A percentile compares a stretch with the other conserved stretches of the same genome.
These are phyloP conservation scores for Neoascochyta sp. DNA, from an alignment of 2,329 filamentous ascomycete species.

Conservation along the genomic window DNA sequence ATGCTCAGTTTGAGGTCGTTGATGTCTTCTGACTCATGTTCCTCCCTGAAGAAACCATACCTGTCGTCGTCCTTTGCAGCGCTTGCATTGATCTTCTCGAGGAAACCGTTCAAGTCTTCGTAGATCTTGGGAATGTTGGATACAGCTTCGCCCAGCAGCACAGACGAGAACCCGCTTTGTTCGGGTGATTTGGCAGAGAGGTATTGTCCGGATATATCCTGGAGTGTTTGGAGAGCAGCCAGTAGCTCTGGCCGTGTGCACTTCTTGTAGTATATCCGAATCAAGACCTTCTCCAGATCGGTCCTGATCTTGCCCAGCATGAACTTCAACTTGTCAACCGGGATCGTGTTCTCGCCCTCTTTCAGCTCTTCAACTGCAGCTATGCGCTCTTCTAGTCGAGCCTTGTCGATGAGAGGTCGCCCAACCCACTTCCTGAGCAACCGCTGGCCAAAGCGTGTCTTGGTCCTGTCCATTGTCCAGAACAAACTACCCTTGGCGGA, in stretches of 20 bases:
- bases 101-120: conserved; percentile 66
- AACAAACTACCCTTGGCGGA: conserved; percentile 83
- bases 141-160: conserved; percentile 67
- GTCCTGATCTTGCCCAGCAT: conserved; percentile 68
- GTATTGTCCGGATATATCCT: conserved; percentile 76
- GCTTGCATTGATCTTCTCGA: conserved; percentile 80
- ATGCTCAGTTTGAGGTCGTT: conserved; percentile 89
- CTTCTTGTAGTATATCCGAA: conserved; percentile 96
- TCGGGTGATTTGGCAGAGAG: conserved; percentile 60
- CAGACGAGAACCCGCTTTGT: conserved; percentile 69
- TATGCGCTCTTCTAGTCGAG: conserved; percentile 71
- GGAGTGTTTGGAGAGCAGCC: conserved; percentile 77
- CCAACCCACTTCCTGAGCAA: conserved; percentile 94
- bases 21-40: conserved; percentile 84
- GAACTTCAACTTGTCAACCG: conserved; percentile 69
- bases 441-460: conserved; percentile 83
- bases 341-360: conserved; percentile 60
- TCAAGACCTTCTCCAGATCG: conserved; percentile 88
- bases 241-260: conserved; percentile 87
- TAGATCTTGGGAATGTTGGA: conserved; percentile 72
- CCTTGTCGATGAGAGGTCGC: conserved; percentile 75
- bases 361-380: conserved; percentile 83
- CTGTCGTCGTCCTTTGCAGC: conserved; percentile 87
- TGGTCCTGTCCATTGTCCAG: conserved; percentile 91
- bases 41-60: conserved; percentile 86